Percentiles rank a stretch among this genome's conserved stretches.
phyloP scores from a whole-genome alignment of 108 stramenopile species.

The Fistulifera pelliculosa region DNA sequence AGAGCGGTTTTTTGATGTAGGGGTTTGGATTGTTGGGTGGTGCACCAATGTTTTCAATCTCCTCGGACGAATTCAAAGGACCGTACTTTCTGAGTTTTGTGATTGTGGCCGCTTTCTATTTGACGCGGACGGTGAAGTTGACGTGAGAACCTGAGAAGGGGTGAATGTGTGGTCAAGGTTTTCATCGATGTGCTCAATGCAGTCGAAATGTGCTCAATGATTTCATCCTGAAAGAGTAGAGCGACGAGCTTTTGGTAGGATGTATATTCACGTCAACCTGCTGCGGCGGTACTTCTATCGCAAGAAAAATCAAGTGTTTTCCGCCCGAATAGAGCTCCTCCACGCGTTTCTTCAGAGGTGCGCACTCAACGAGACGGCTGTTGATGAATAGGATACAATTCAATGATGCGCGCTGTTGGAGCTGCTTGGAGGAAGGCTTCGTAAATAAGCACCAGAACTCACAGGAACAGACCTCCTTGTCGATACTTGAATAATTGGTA shows the following conservation, averaged over 20 bases:
- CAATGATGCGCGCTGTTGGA: too few relatives aligned
- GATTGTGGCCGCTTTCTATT: slow-evolving; percentile 1
- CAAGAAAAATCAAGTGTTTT: slow-evolving; percentile 87
- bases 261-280: slow-evolving; percentile 98
- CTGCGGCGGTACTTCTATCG: slow-evolving; percentile 66
- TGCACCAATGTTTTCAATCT: not conserved
- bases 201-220: slow-evolving; percentile 17
- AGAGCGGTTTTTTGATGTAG: not conserved
- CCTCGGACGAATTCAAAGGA: not conserved
- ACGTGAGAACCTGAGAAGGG: too few relatives aligned
- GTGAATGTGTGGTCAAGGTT: too few relatives aligned
- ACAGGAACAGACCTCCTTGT: not conserved
- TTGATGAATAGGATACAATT: slow-evolving; percentile 93
- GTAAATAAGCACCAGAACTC: too few relatives aligned
- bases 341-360: slow-evolving; percentile 61
- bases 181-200: not conserved
- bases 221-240: slow-evolving; percentile 83
- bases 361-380: slow-evolving; percentile 78
- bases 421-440: too few relatives aligned
- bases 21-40: not conserved
- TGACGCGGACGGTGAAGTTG: not conserved
- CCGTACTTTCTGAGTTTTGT: not conserved
- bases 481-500: not conserved
- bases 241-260: slow-evolving; percentile 96
- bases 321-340: slow-evolving; percentile 82